Evolutionary conservation across 495 filamentous ascomycete genomes (phyloP).

Genomic region (Thozetella sp.): DNA sequence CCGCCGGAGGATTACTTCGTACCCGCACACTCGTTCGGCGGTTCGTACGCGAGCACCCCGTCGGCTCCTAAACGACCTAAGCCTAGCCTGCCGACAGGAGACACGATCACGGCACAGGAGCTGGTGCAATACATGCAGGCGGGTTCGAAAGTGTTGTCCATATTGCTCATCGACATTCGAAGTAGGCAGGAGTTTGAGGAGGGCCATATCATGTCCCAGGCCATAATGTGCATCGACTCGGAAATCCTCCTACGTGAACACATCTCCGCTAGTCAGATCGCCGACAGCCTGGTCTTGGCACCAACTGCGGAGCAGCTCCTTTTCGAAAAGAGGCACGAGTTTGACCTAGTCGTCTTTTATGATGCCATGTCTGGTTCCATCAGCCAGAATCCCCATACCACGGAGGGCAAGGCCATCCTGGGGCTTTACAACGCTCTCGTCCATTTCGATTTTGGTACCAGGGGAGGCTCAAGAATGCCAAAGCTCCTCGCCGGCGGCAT

Average conservation of each 20-base stretch:
- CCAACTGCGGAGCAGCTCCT: slow-evolving; percentile 71
- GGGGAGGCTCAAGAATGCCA: slow-evolving; percentile 60
- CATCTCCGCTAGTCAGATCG: slow-evolving; percentile 84
- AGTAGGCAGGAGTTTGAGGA: slow-evolving; percentile 79
- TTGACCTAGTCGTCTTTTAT: slow-evolving; percentile 88
- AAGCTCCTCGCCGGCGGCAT: slow-evolving; percentile 81
- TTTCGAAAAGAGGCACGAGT: slow-evolving; percentile 77
- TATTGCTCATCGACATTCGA: slow-evolving; percentile 87
- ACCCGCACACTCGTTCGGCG: slow-evolving; percentile 27
- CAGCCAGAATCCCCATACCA: slow-evolving; percentile 37
- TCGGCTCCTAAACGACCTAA: slow-evolving; percentile 21
- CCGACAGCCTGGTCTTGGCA: slow-evolving; percentile 78
- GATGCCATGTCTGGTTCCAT: slow-evolving; percentile 64
- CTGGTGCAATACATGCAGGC: slow-evolving; percentile 63
- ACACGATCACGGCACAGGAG: slow-evolving; percentile 64
- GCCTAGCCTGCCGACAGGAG: slow-evolving; percentile 54
- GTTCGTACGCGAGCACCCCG: neutral
- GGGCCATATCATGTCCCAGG: slow-evolving; percentile 82
- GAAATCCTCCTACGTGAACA: slow-evolving; percentile 67
- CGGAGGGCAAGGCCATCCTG: slow-evolving; percentile 61
- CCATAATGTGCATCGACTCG: slow-evolving; percentile 91
- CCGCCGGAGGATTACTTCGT: slow-evolving; percentile 28
- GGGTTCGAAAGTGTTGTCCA: slow-evolving; percentile 49
- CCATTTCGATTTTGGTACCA: slow-evolving; percentile 76
- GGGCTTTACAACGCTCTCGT: slow-evolving; percentile 77